These are phyloP conservation scores for Chenopodium album DNA, from an alignment of 148 eudicot species.

Conservation along the genomic window DNA sequence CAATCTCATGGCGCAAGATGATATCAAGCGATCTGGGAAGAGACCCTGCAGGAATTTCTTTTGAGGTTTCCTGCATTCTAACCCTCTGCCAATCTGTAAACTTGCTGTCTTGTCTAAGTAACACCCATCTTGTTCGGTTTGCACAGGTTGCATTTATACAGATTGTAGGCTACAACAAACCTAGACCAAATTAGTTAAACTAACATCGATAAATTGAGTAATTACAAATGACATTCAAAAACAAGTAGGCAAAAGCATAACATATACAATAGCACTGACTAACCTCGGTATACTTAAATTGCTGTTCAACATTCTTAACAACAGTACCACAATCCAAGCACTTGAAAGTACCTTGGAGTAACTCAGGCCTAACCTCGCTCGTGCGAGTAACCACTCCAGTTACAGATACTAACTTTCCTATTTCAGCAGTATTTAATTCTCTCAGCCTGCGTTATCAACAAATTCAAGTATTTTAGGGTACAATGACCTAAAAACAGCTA, in stretches of 20 bases:
- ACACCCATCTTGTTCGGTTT: slow-evolving; percentile 73
- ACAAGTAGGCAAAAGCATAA: too few relatives aligned
- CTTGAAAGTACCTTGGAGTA: slow-evolving; percentile 87
- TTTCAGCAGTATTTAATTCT: slow-evolving; percentile 72
- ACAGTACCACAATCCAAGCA: slow-evolving; percentile 84
- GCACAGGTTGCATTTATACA: slow-evolving; percentile 83
- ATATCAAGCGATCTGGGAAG: slow-evolving; percentile 94
- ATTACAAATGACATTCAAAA: slow-evolving; percentile 28
- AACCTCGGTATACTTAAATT: slow-evolving; percentile 97
- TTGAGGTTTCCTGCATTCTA: slow-evolving; percentile 92
- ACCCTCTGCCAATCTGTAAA: slow-evolving; percentile 99
- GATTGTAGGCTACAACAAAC: slow-evolving; percentile 71
- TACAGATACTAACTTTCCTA: slow-evolving; percentile 84
- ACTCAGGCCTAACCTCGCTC: slow-evolving; percentile 97
- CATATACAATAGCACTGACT: background rate
- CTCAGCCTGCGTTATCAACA: slow-evolving; percentile 53
- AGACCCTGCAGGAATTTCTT: slow-evolving; percentile 97
- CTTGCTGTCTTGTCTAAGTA: slow-evolving; percentile 89
- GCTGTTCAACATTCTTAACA: slow-evolving; percentile 83
- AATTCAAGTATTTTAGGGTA: background rate
- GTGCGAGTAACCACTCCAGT: slow-evolving; percentile 96
- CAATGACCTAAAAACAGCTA: background rate
- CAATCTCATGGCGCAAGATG: slow-evolving; percentile 93
- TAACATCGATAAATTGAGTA: slow-evolving; percentile 16
- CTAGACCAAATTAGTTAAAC: background rate